Evolutionary conservation across 2,329 filamentous ascomycete species (phyloP), one percentile per base, ranked within the genome.

Genomic region (Boeremia lycopersici): DNA sequence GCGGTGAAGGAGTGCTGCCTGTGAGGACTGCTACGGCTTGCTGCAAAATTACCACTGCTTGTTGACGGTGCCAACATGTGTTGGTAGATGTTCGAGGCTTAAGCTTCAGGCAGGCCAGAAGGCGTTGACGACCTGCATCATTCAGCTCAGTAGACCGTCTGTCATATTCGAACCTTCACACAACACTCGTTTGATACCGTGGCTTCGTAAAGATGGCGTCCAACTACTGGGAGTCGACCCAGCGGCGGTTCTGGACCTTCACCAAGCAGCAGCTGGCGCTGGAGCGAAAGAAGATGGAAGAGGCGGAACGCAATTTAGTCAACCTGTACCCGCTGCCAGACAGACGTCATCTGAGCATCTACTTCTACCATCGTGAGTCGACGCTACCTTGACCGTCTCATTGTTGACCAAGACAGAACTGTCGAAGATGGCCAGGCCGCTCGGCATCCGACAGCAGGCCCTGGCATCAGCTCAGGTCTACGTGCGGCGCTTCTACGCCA

Each of bases 211-310:
- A 15, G 55, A 97, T 97, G 93, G 91, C 93, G 30, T 90, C 93
- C 72, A 97, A 93, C 77, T 99, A 93, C 79, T 99, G 93, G 93
- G 89, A 91, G 61, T 98, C 95, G 50, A 95, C 91, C 25, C 95
- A 99, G 78, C 86, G 89, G 65, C 89, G 87, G 64, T 86, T 90
- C 79, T 99, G 95, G 95, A 89, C 91, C 52, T 96, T 96, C 76
- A 88, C 90, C 41, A 89, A 91, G 69, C 87, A 91, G 59, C 86
- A 93, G 72, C 83, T 99, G 48, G 84, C 86, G 12, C 82, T 88
- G 47, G 85, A 90, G 73, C 88, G 93, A 52, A 85, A 88, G 71
- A 86, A 86, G 67, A 85, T 96, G 39, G 89, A 90, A 68, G 88
- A 92, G 59, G 86, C 88, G 55, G 89, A 96, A 68, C 84, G 86